Percentiles rank a stretch among this genome's conserved stretches.
Evolutionary conservation across 1,284 basidiomycete genomes (phyloP).

Genomic region (Malassezia globosa): DNA sequence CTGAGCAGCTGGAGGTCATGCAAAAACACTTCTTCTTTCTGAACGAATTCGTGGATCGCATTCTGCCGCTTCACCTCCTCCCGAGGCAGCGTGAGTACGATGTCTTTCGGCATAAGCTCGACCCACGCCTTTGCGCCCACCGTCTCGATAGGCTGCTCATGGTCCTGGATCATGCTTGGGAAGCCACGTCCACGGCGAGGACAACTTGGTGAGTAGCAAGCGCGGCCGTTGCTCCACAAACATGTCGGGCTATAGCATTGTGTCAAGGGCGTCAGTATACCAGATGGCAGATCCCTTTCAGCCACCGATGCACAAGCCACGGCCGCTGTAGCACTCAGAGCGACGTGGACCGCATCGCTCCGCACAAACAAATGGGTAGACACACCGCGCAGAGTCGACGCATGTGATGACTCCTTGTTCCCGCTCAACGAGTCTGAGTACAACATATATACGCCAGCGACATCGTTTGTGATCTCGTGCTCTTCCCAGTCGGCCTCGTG

Average conservation of each 20-base stretch:
- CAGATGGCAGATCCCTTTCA: conserved; percentile 67
- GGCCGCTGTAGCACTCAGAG: conserved; percentile 5
- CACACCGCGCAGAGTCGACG: not conserved
- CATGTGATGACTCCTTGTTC: conserved; percentile 1
- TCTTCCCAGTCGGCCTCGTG: conserved; percentile 95
- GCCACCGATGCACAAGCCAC: conserved; percentile 48
- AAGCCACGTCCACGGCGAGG: conserved; percentile 12
- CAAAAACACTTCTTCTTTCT: conserved; percentile 79
- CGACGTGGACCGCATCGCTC: not conserved
- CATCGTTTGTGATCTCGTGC: conserved; percentile 69
- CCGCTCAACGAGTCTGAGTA: conserved; percentile 57
- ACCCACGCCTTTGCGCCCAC: conserved; percentile 58
- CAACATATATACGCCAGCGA: conserved; percentile 93
- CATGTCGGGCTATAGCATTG: conserved; percentile 98
- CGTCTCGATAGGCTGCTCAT: not conserved
- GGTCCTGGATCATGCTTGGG: not conserved
- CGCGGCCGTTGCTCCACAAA: conserved; percentile 46
- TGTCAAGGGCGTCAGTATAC: conserved; percentile 89
- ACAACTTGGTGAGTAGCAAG: conserved; percentile 33
- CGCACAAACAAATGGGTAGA: conserved; percentile 5
- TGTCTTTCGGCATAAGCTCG: conserved; percentile 58
- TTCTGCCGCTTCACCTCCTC: conserved; percentile 75
- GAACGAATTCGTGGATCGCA: conserved; percentile 80
- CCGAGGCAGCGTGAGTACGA: conserved; percentile 60
- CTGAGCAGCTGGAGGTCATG: conserved; percentile 78